Conservation (phyloP, 306 rosid genomes). For the Urtica urens region DNA sequence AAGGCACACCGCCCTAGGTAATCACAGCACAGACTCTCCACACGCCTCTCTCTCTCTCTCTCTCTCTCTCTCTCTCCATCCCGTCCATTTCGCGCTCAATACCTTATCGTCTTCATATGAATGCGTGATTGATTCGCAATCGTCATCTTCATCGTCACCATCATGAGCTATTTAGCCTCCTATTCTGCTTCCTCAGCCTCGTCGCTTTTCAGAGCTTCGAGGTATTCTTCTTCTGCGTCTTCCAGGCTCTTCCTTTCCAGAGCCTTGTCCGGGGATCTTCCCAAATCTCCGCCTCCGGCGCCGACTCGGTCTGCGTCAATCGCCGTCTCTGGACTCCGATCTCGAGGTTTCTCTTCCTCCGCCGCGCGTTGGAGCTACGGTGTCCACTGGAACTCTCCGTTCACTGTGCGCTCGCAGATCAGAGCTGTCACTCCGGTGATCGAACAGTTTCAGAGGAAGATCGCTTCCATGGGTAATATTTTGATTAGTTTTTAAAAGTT, state of each 20-base stretch:
- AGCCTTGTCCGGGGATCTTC: conserved; percentile 20
- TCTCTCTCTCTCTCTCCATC: no score
- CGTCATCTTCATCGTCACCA: no score
- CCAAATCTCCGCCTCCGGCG: conserved; percentile 11
- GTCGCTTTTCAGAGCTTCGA: conserved; percentile 53
- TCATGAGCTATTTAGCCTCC: no score
- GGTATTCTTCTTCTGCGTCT: conserved; percentile 28
- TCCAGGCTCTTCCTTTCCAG: conserved; percentile 34
- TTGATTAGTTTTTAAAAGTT: neutral
- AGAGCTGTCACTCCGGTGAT: conserved; percentile 62
- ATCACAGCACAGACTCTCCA: no score
- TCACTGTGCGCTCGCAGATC: conserved; percentile 71
- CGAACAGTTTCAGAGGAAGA: conserved; percentile 59
- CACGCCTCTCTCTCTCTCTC: no score
- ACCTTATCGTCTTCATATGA: no score
- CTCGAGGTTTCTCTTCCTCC: conserved; percentile 30
- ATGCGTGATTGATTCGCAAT: no score
- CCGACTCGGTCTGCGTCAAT: neutral
- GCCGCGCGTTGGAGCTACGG: conserved; percentile 66
- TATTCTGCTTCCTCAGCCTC: conserved; percentile 29
- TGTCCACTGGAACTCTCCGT: conserved; percentile 52
- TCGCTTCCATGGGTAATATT: conserved; percentile 60
- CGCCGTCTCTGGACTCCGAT: conserved; percentile 15
- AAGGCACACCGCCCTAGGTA: no score
- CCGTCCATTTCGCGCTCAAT: no score